phyloP scores from a whole-genome alignment of 2,329 filamentous ascomycete genomes.

The Penicillium sp. region DNA sequence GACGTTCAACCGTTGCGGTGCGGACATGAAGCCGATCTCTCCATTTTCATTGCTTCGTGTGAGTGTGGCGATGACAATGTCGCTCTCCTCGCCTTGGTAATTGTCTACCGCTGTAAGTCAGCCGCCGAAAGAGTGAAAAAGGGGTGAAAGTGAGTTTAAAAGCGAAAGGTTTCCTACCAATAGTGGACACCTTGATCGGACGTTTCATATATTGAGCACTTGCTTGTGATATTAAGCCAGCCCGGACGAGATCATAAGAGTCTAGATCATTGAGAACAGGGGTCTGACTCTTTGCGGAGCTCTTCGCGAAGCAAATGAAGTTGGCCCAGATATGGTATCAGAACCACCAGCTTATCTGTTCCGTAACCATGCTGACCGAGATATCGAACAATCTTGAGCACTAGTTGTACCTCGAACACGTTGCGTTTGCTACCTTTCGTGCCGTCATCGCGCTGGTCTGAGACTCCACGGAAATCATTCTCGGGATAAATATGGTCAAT shows the following conservation, averaged over 20 bases:
- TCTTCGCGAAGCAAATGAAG: constrained; percentile 61
- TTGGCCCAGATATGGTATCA: constrained; percentile 76
- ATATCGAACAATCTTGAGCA: constrained; percentile 68
- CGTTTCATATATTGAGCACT: constrained; percentile 58
- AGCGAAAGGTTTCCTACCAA: constrained; percentile 56
- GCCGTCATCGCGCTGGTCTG: constrained; percentile 57
- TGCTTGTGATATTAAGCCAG: constrained; percentile 64
- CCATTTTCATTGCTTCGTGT: constrained; percentile 67
- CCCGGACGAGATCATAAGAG: constrained; percentile 63
- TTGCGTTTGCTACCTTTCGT: constrained; percentile 65
- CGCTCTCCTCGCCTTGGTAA: constrained; percentile 77
- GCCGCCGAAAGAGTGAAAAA: not conserved
- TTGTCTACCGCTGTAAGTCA: constrained; percentile 69
- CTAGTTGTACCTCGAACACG: constrained; percentile 67
- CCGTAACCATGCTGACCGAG: constrained; percentile 73
- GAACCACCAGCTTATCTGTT: constrained; percentile 67
- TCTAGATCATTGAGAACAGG: constrained; percentile 73
- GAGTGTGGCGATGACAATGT: constrained; percentile 71
- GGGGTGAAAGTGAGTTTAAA: not conserved
- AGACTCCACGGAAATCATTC: constrained; percentile 45
- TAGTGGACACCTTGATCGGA: constrained; percentile 67
- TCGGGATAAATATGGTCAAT: constrained; percentile 67
- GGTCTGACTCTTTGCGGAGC: constrained; percentile 64
- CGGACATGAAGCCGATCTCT: constrained; percentile 73
- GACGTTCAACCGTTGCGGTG: constrained; percentile 72